These are phyloP conservation scores for Jaltomata sinuosa DNA, from an alignment of 257 asterid genomes.

Conservation along the genomic window DNA sequence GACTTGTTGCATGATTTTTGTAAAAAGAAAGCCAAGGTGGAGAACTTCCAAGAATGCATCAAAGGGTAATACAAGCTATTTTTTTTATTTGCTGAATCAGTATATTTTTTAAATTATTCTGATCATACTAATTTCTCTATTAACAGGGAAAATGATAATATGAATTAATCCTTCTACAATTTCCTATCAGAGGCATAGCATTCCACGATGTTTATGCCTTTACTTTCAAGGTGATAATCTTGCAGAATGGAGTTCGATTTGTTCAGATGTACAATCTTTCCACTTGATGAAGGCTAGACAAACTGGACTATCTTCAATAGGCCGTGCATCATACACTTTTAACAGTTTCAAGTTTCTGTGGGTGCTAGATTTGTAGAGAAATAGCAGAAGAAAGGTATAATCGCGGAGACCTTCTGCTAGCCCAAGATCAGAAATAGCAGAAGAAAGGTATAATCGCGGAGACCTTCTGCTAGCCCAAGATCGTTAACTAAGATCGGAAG, in stretches of 20 bases:
- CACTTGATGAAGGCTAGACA: background rate
- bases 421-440: too few relatives aligned
- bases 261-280: background rate
- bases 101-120: background rate
- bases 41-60: background rate
- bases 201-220: background rate
- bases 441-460: too few relatives aligned
- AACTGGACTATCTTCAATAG: background rate
- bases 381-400: too few relatives aligned
- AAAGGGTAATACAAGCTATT: background rate
- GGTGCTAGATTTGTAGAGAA: too few relatives aligned
- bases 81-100: background rate
- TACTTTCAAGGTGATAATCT: background rate
- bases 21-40: background rate
- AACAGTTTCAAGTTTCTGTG: background rate
- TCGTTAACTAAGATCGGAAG: too few relatives aligned
- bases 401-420: too few relatives aligned
- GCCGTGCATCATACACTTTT: background rate
- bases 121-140: background rate
- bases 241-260: background rate
- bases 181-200: too few relatives aligned
- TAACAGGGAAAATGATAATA: too few relatives aligned
- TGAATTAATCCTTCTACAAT: too few relatives aligned
- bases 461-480: too few relatives aligned
- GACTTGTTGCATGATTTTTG: constrained; percentile 4